Base-by-base conservation (phyloP, 371 early-diverging fungal species). In the Mortierella sp. region DNA sequence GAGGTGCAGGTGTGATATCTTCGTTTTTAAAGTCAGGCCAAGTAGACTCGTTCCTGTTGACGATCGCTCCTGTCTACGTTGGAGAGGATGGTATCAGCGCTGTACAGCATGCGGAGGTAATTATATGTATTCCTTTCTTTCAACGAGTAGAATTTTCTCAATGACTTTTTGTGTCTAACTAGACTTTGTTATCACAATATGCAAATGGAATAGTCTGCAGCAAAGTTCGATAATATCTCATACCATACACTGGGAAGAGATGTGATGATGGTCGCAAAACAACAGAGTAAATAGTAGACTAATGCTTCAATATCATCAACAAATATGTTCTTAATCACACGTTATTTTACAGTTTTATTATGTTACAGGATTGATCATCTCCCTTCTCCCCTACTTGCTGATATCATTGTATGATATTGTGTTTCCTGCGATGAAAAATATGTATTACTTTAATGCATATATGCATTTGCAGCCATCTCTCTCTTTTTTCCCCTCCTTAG, bases 1-100 rank as follows among this genome's bases (percentile, higher is more conserved):
- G 98, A 16, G 98, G 98, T 3, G 91, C 96, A 0, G 76, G 82
- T 15, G 86, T 98, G 10, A 97, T 97, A 43, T 85, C 88, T 36
- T 84, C 90, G 1, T 94, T 94, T 65, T 72, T 97, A 63, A 68
- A 70, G 28, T 76, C 70, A 38, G 72, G 68, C 1, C 60, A 87
- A 43, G 78, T 87, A 32, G 91, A 95, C 70, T 84, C 83, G 15
- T 74, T 95, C 36, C 84, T 96, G 22, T 79, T 96, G 22, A 97
- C 98, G 0, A 86, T 94, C 57, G 94, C 95, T 0, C 98, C 98
- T 6, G 77, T 86, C 3, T 87, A 88, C 38, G 86, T 96, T 36
- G 94, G 94, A 8, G 72, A 84, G 4, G 74, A 77, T 62, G 94
- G 96, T 7, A 85, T 95, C 33, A 83, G 88, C 19, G 89, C 86